A percentile compares a stretch with the other conserved stretches of the same genome.
phyloP scores from a whole-genome alignment of 2,329 filamentous ascomycete genomes.

The Ophiosphaerella herpotricha region DNA sequence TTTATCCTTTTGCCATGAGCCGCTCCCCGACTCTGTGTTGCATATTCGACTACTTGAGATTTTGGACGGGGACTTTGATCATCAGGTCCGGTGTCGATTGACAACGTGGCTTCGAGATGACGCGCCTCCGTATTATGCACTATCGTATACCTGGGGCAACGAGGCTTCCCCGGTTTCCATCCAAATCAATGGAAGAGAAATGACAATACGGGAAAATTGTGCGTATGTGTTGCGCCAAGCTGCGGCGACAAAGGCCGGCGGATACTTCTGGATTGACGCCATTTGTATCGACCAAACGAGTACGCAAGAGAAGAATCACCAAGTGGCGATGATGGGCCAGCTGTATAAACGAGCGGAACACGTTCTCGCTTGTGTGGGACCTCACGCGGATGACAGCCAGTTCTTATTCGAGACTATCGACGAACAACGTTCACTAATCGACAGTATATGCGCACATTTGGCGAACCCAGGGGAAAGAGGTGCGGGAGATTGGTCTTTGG shows the following conservation, averaged over 20 bases:
- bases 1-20: background rate
- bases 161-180: background rate
- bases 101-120: constrained; percentile 1
- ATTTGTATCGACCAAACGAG: constrained; percentile 22
- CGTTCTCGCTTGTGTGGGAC: constrained; percentile 7
- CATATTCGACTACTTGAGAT: constrained; percentile 3
- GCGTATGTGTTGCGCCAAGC: constrained; percentile 3
- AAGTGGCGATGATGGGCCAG: constrained; percentile 16
- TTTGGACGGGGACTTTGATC: background rate
- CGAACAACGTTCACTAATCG: too few species aligned
- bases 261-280: constrained; percentile 11
- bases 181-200: background rate
- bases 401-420: background rate
- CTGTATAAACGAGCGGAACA: constrained; percentile 5
- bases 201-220: background rate
- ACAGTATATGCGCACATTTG: too few species aligned
- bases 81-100: background rate
- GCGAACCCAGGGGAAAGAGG: background rate
- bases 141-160: constrained; percentile 37
- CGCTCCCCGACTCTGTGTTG: constrained; percentile 1
- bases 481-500: background rate
- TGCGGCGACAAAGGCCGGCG: background rate
- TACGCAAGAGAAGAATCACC: constrained; percentile 13
- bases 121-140: constrained; percentile 32
- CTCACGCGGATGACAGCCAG: constrained; percentile 1